phyloP scores from a whole-genome alignment of 805 yeast species.

The Yamadazyma kitorensis region DNA sequence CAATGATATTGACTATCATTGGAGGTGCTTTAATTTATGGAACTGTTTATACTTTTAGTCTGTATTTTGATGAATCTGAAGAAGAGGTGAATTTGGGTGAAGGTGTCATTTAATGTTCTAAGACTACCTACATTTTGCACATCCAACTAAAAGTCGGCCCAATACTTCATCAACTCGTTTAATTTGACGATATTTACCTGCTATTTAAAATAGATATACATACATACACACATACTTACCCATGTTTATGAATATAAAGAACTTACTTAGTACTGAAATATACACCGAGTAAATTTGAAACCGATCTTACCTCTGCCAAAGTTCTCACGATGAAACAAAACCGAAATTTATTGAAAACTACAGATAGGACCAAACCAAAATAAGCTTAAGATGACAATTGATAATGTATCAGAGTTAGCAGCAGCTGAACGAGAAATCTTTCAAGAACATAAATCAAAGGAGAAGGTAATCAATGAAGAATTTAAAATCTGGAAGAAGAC shows the following conservation, averaged over 20 bases:
- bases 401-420: constrained; percentile 12
- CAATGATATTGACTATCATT: constrained; percentile 69
- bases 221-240: no score
- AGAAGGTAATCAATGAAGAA: constrained; percentile 71
- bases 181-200: no score
- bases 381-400: constrained; percentile 6
- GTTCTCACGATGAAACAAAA: not conserved
- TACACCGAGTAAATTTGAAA: no score
- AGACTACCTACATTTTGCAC: no score
- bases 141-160: no score
- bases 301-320: no score
- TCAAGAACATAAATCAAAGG: constrained; percentile 50
- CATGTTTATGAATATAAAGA: not conserved
- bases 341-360: not conserved
- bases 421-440: constrained; percentile 35
- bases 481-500: constrained; percentile 80
- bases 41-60: constrained; percentile 77
- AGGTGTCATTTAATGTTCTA: constrained; percentile 9
- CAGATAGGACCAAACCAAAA: not conserved
- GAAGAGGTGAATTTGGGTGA: constrained; percentile 22
- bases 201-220: no score
- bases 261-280: no score
- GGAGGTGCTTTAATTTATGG: constrained; percentile 87
- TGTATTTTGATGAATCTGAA: constrained; percentile 57
- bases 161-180: no score